Evolutionary conservation across 768 basidiomycete species (phyloP).

Genomic region (Tremella fuciformis): DNA sequence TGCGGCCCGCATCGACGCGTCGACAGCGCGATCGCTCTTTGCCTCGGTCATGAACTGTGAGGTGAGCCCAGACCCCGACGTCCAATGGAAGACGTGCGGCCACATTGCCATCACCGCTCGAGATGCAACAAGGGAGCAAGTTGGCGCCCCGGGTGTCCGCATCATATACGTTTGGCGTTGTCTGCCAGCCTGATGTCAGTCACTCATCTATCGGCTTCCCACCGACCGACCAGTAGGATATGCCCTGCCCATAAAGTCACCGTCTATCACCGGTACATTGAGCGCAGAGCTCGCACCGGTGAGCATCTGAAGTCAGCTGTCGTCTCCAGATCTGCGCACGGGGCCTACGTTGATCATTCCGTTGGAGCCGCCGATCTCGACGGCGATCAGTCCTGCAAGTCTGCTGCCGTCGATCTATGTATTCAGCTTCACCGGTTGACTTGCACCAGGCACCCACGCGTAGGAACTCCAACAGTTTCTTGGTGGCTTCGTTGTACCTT

Average conservation of each 20-base stretch:
- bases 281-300: conserved; percentile 11
- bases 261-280: conserved; percentile 26
- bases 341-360: conserved; percentile 15
- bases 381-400: conserved; percentile 8
- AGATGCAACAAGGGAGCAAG: conserved; percentile 51
- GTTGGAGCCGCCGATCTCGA: conserved; percentile 17
- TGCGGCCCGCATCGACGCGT: conserved; percentile 56
- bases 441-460: conserved; percentile 7
- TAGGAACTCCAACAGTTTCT: conserved; percentile 5
- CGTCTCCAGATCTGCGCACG: too few relatives aligned
- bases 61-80: background rate
- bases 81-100: conserved; percentile 30
- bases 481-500: background rate
- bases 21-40: conserved; percentile 56
- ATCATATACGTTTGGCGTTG: conserved; percentile 28
- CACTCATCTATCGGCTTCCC: background rate
- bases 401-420: conserved; percentile 10
- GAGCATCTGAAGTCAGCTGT: conserved; percentile 2
- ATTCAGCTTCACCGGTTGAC: background rate
- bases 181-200: conserved; percentile 27
- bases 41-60: conserved; percentile 53
- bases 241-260: conserved; percentile 38
- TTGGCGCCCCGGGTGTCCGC: conserved; percentile 19
- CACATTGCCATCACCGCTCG: conserved; percentile 52
- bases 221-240: conserved; percentile 33